Conservation (phyloP, 176 grass and related monocot genomes). For the Lolium perenne region DNA sequence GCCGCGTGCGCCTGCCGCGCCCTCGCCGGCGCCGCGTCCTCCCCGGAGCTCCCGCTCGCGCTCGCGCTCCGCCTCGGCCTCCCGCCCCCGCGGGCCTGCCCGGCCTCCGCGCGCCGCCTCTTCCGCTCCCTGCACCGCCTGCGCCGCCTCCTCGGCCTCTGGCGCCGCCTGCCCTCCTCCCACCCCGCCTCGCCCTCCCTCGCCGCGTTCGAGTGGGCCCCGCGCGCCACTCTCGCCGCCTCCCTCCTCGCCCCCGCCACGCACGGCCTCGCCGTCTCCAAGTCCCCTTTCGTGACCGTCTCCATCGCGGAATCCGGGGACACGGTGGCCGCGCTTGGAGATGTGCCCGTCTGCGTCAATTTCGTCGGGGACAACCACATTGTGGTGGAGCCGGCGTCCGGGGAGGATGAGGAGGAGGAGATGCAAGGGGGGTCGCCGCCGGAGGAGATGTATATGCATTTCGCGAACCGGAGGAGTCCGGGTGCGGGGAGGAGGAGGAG, state of each 20-base stretch:
- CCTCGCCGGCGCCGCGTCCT: slow-evolving; percentile 50
- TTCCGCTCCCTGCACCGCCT: slow-evolving; percentile 52
- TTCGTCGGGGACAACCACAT: slow-evolving; percentile 67
- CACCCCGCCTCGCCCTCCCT: slow-evolving; percentile 4
- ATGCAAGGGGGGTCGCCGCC: slow-evolving; percentile 58
- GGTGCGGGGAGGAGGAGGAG: slow-evolving; percentile 49
- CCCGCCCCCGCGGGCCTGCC: slow-evolving; percentile 30
- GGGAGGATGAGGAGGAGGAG: slow-evolving; percentile 39
- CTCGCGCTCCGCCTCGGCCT: slow-evolving; percentile 55
- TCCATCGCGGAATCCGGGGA: slow-evolving; percentile 52
- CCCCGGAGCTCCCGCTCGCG: slow-evolving; percentile 48
- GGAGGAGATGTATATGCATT: slow-evolving; percentile 70
- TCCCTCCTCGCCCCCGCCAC: slow-evolving; percentile 49
- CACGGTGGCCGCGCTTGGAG: slow-evolving; percentile 44
- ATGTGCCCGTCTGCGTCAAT: slow-evolving; percentile 56
- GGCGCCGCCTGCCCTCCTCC: slow-evolving; percentile 52
- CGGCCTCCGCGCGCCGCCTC: slow-evolving; percentile 32
- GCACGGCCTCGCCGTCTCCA: slow-evolving; percentile 40
- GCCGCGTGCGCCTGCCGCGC: slow-evolving; percentile 47
- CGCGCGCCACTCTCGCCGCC: slow-evolving; percentile 49
- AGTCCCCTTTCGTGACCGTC: slow-evolving; percentile 56
- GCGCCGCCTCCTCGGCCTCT: slow-evolving; percentile 59
- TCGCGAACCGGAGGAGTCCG: slow-evolving; percentile 67
- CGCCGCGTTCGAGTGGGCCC: slow-evolving; percentile 70
- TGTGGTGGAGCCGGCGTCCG: slow-evolving; percentile 46